A percentile compares a stretch with the other conserved stretches of the same genome.
phyloP scores from a whole-genome alignment of 345 rosid genomes.

The Eucalyptus coolabah region DNA sequence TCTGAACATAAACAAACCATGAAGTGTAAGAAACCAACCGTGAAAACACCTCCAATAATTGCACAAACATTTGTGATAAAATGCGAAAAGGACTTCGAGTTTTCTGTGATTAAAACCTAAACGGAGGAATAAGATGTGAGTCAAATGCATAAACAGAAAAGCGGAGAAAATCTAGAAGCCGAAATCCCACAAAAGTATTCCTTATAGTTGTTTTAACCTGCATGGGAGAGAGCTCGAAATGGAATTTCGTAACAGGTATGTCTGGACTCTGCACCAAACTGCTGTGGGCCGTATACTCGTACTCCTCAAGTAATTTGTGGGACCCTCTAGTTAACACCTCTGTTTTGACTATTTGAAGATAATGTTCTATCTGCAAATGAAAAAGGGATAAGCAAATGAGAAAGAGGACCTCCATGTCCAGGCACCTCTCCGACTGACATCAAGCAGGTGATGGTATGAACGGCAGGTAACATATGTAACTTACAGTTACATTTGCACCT shows the following conservation, averaged over 20 bases:
- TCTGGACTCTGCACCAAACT: slow-evolving; percentile 61
- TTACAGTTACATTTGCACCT: slow-evolving; percentile 94
- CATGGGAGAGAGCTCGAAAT: slow-evolving; percentile 97
- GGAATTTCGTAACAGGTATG: slow-evolving; percentile 82
- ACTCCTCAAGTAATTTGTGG: slow-evolving; percentile 58
- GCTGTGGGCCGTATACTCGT: slow-evolving; percentile 97
- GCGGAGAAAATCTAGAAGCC: background rate
- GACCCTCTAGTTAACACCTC: slow-evolving; percentile 54
- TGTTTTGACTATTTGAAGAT: slow-evolving; percentile 89
- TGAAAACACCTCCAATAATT: slow-evolving; percentile 94
- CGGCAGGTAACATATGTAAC: slow-evolving; percentile 5
- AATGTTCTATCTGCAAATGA: slow-evolving; percentile 84
- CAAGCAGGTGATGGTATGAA: background rate
- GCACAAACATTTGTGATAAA: slow-evolving; percentile 95
- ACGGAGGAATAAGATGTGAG: background rate
- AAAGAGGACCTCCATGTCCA: background rate
- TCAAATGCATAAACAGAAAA: background rate
- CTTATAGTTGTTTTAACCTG: slow-evolving; percentile 37
- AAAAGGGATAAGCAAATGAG: background rate
- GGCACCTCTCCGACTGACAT: background rate
- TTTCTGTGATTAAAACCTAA: slow-evolving; percentile 84
- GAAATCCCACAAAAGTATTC: background rate
- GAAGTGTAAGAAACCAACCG: slow-evolving; percentile 41
- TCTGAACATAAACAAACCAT: background rate
- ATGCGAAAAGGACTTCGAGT: slow-evolving; percentile 75